Base-by-base conservation (phyloP, 2,329 filamentous ascomycete species). In the Nemania sp. region DNA sequence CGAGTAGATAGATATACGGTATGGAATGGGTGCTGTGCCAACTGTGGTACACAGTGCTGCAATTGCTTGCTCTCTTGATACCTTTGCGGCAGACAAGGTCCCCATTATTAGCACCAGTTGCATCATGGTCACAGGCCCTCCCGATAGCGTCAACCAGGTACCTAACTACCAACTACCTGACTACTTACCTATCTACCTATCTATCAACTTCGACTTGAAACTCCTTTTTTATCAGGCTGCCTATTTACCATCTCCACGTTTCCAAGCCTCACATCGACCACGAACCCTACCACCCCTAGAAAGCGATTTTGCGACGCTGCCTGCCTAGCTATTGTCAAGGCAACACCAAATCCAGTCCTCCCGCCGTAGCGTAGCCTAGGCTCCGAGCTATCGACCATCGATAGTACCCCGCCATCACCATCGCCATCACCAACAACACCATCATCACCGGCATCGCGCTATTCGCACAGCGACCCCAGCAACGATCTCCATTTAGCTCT, bases 341-440 rank as follows among this genome's bases (percentile, higher is more conserved):
- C 62, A 49, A 41, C 61, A 8, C 43, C 57, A 59, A 24, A 43
- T 56, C 38, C 32, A 29, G 47, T 62, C 53, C 24, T 49, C 49
- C 29, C 52, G 60, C 38, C 41, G 51, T 43, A 10, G 20, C 47
- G 49, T 45, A 62, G n/a, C n/a, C 10, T 18, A 43, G 55, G 22
- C 67, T 64, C 57, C 57, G 51, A 64, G 55, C 52, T 45, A 45
- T 45, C 41, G 41, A n/a, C 67, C 57, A 60, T 68, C 68, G 63
- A 62, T 62, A 62, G 62, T 72, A 75, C 73, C 73, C 72, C 73
- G 69, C 73, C 70, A 68, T 70, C 63, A 53, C 60, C 43, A 68
- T 70, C 63, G 52, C 60, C 43, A 45, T 53, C 51, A 41, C 54
- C 58, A 65, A 72, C 70, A 68, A 70, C 64, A 55, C 53, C 43